Conservation (phyloP, 2,329 filamentous ascomycete species). For the Mariannaea elegans region DNA sequence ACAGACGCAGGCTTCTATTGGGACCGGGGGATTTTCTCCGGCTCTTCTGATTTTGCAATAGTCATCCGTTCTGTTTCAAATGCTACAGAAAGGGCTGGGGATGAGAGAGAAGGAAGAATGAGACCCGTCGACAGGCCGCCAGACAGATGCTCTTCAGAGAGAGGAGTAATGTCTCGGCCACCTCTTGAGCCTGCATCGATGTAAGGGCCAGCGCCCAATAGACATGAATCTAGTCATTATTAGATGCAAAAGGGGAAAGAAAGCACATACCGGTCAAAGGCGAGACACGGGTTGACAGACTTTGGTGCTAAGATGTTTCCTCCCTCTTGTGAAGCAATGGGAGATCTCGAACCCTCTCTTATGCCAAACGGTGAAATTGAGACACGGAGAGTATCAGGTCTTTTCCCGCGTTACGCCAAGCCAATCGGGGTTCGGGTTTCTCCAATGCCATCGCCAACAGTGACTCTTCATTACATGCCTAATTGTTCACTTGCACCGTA, state of each 20-base stretch:
- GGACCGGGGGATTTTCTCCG: background rate
- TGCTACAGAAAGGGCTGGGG: too few species aligned
- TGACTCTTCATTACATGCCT: background rate
- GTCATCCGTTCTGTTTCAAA: too few species aligned
- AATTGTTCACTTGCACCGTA: background rate
- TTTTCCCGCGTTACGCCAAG: background rate
- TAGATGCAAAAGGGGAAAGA: too few species aligned
- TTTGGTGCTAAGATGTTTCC: background rate
- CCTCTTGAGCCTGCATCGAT: background rate
- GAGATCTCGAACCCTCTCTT: background rate
- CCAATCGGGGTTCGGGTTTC: background rate
- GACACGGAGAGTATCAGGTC: too few species aligned
- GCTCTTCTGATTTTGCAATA: background rate
- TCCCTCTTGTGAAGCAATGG: background rate
- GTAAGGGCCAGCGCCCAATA: too few species aligned
- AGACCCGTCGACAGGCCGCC: too few species aligned
- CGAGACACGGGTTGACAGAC: background rate
- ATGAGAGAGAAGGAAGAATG: too few species aligned
- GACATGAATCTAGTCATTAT: too few species aligned
- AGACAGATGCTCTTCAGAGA: too few species aligned
- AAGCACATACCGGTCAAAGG: background rate
- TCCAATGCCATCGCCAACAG: background rate
- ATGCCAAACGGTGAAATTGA: background rate
- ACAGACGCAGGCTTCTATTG: background rate
- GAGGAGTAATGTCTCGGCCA: background rate